A percentile compares a stretch with the other conserved stretches of the same genome.
phyloP scores from a whole-genome alignment of 2,329 filamentous ascomycete species.

The Leptosphaerulina australis region DNA sequence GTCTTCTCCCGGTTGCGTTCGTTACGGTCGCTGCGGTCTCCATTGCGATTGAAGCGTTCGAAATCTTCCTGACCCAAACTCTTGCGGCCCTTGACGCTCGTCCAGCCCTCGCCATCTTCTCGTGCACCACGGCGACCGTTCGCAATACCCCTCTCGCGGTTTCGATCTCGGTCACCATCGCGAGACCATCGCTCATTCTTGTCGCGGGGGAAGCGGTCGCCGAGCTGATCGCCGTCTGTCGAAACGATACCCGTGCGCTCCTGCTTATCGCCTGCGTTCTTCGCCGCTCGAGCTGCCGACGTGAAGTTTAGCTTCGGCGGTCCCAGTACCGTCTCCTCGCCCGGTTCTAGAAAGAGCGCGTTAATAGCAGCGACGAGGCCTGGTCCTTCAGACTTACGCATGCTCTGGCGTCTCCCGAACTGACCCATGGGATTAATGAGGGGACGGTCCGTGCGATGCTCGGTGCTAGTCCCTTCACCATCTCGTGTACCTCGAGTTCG shows the following conservation, averaged over 20 bases:
- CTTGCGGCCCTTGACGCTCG: conserved; percentile 73
- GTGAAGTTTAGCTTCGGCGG: conserved; percentile 84
- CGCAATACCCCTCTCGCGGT: conserved; percentile 43
- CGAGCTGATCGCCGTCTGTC: conserved; percentile 49
- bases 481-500: conserved; percentile 36
- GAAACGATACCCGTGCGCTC: conserved; percentile 42
- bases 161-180: conserved; percentile 51
- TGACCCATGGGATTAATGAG: conserved; percentile 47
- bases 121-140: conserved; percentile 51
- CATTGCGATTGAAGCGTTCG: conserved; percentile 68
- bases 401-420: conserved; percentile 43
- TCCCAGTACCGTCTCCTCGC: conserved; percentile 82
- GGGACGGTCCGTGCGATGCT: conserved; percentile 40
- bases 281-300: conserved; percentile 68
- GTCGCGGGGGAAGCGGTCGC: conserved; percentile 41
- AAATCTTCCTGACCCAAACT: conserved; percentile 75
- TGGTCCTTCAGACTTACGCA: conserved; percentile 58
- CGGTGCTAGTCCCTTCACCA: conserved; percentile 33
- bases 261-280: conserved; percentile 48
- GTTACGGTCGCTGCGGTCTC: conserved; percentile 23
- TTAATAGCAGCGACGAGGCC: conserved; percentile 41
- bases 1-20: conserved; percentile 59
- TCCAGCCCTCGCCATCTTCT: conserved; percentile 74
- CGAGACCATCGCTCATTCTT: conserved; percentile 51
- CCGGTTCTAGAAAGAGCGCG: conserved; percentile 57